Percentiles rank a stretch among this genome's conserved stretches.
phyloP scores from a whole-genome alignment of 345 rosid genomes.

The Euphorbia tirucalli region DNA sequence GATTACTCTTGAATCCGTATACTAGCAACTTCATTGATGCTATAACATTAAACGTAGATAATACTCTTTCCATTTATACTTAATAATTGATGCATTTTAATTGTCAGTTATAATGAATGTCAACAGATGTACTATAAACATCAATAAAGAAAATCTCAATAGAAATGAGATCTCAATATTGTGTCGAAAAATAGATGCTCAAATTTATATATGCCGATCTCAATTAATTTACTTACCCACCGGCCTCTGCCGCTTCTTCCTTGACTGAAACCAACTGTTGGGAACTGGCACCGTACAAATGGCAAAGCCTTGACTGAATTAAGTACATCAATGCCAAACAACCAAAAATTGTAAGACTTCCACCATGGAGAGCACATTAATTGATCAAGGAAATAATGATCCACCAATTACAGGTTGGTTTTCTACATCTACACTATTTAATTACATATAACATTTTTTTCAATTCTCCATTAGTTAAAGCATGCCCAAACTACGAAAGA shows the following conservation, averaged over 20 bases:
- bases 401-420: neutral
- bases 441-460: neutral
- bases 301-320: conserved; percentile 78
- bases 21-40: neutral
- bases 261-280: conserved; percentile 47
- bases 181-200: neutral
- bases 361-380: neutral
- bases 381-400: neutral
- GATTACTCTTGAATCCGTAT: neutral
- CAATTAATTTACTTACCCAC: conserved; percentile 61
- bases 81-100: neutral
- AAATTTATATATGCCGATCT: neutral
- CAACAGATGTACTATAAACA: neutral
- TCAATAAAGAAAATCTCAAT: neutral
- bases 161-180: neutral
- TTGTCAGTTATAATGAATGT: neutral
- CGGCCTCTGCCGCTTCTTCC: conserved; percentile 88
- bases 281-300: conserved; percentile 62
- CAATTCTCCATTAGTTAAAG: neutral
- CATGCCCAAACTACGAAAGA: neutral
- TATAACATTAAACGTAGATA: neutral
- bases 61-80: neutral
- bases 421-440: neutral
- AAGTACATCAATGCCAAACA: conserved; percentile 13
- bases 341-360: conserved; percentile 7